A percentile compares a stretch with the other conserved stretches of the same genome.
These are phyloP conservation scores for Pogostemon cablin DNA, from an alignment of 257 asterid genomes.

Conservation along the genomic window DNA sequence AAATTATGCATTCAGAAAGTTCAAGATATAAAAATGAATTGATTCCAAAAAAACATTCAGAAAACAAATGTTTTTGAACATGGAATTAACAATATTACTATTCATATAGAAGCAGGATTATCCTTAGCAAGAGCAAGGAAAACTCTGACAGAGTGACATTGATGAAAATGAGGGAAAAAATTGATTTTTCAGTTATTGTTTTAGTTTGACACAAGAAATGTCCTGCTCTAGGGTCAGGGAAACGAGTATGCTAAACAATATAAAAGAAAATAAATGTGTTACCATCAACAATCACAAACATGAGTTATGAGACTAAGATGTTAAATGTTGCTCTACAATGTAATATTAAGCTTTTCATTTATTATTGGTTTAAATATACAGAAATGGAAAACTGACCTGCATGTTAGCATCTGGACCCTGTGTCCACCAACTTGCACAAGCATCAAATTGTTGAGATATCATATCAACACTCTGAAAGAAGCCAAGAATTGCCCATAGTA, in stretches of 20 bases:
- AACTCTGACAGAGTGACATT: not conserved
- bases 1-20: slow-evolving; percentile 25
- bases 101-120: not conserved
- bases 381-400: slow-evolving; percentile 73
- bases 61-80: slow-evolving; percentile 8
- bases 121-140: slow-evolving; percentile 8
- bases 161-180: not conserved
- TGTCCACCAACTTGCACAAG: slow-evolving; percentile 99
- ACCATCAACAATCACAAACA: slow-evolving; percentile 12
- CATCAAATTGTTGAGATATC: slow-evolving; percentile 91
- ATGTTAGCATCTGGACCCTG: slow-evolving; percentile 91
- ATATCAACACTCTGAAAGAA: slow-evolving; percentile 47
- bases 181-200: slow-evolving; percentile 2
- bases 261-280: not conserved
- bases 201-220: not conserved
- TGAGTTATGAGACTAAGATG: slow-evolving; percentile 3
- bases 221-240: not conserved
- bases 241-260: not conserved
- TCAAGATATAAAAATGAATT: slow-evolving; percentile 17
- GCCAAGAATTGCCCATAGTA: slow-evolving; percentile 29
- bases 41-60: slow-evolving; percentile 4
- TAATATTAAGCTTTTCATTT: slow-evolving; percentile 1
- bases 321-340: not conserved
- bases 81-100: slow-evolving; percentile 8
- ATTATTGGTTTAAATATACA: slow-evolving; percentile 3